Evolutionary conservation across 1,139 yeast species (phyloP), one percentile per base, ranked within the genome.

Genomic region (Geotrichum phurueaensis): DNA sequence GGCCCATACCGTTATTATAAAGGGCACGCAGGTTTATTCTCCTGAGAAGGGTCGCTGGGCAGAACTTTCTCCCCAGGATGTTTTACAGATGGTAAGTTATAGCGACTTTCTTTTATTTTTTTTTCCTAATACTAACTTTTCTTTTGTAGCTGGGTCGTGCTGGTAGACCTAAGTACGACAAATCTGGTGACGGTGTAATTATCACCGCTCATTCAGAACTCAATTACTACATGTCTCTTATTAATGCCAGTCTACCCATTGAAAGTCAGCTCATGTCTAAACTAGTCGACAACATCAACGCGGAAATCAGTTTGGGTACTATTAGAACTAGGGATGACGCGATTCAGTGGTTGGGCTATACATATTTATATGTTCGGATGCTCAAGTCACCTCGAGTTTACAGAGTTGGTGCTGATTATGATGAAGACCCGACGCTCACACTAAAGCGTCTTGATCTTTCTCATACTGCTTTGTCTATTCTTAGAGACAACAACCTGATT

Each of bases 81-180:
- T 94, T 39, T 75, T 94, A 18, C 99, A 94, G 75, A 94, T 94
- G 97, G 27, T 25, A 25, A 25, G 27, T 25, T 25, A 25, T 25
- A 3, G 5, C 5, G 27, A 25, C 55, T 53, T 49, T 33, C 50
- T 75, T 88, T 39, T 5, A 13, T 49, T n/a, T 47, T 31, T 18
- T 27, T 31, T 31, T 45, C 54, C 54, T 53, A 36, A 56, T 27
- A 9, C 25, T 53, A 49, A 51, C 4, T 53, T 53, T 25, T 25
- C 5, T 25, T 25, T 25, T 25, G 5, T 25, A 25, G 61, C 70
- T 77, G 33, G 99, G 99, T 53, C 84, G 99, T 76, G 99, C 99
- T 43, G 99, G 99, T 67, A 82, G 99, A 72, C 99, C 99, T 0
- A 80, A 97, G 62, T 94, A 88, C 73, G 99, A 94, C 73, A 84